Evolutionary conservation across 73 alveolate species (phyloP).

Genomic region (Tetrahymena malaccensis): DNA sequence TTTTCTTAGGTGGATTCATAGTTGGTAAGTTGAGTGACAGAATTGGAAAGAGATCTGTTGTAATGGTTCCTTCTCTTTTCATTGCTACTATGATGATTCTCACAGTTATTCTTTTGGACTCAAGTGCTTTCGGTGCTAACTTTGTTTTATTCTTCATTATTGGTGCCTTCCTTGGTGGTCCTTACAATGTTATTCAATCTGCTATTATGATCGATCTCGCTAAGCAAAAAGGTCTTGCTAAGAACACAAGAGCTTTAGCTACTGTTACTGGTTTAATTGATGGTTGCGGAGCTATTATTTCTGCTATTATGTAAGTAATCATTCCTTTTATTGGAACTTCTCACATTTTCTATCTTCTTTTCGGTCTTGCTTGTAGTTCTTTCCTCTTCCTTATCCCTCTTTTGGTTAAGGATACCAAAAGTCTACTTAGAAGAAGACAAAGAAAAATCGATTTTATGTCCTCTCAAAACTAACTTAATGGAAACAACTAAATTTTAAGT

Average conservation of each 20-base stretch:
- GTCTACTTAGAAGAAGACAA: neutral
- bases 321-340: neutral
- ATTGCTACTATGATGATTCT: neutral
- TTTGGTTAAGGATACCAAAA: neutral
- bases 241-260: neutral
- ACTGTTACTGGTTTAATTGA: neutral
- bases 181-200: neutral
- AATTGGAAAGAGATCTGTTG: neutral
- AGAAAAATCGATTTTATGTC: neutral
- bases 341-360: neutral
- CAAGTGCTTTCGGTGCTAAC: neutral
- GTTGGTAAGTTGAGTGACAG: neutral
- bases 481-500: neutral
- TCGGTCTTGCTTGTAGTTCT: neutral
- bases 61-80: neutral
- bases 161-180: neutral
- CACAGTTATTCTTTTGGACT: neutral
- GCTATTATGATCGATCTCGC: neutral
- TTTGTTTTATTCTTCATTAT: neutral
- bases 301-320: neutral
- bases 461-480: neutral
- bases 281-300: neutral
- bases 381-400: neutral
- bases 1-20: neutral
- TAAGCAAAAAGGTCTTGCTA: neutral